Evolutionary conservation across 2,329 filamentous ascomycete genomes (phyloP), one percentile per base, ranked within the genome.

Genomic region (Tricladium varicosporioides): DNA sequence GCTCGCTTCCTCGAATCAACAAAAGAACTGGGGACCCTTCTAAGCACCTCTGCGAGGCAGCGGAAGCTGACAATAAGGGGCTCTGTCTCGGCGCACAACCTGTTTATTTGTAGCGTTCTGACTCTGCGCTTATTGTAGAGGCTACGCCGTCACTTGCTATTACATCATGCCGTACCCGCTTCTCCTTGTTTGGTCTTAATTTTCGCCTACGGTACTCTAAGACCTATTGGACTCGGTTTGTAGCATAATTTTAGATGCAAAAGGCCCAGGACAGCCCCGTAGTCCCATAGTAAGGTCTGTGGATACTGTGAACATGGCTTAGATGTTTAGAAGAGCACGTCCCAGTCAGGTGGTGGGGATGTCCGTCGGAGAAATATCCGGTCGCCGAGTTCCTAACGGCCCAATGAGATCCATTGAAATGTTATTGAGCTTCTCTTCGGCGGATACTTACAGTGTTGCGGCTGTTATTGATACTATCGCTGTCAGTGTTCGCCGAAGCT

Each of bases 331-430:
- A 11, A 13, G 36, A 40, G 36, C n/a, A 40, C 11, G 36, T 40
- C 36, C 10, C 10, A 40, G 36, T 22, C 43, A 46, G 43, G 11
- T 43, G 11, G 42, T 57, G 54, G 51, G 59, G 59, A 61, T 57
- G 57, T 61, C 59, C 59, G 59, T 22, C 59, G 57, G 59, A 59
- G 52, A 48, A 54, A 55, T 32, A n/a, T 40, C 5, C 36, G 36
- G n/a, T 11, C 3, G 36, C 11, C 36, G 36, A 40, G n/a, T 40
- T 31, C 31, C 33, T 31, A 14, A 56, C 31, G 56, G 52, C 52
- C 54, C 40, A 56, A 46, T 18, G 27, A 47, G 15, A 33, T 50
- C 36, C 46, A 9, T 27, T 50, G 53, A 50, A 50, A 54, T 45
- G 31, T 13, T 45, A 40, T 19, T 33, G 13, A 45, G 15, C 45